Evolutionary conservation across 768 basidiomycete species (phyloP).

Genomic region (Boletus reticuloceps): DNA sequence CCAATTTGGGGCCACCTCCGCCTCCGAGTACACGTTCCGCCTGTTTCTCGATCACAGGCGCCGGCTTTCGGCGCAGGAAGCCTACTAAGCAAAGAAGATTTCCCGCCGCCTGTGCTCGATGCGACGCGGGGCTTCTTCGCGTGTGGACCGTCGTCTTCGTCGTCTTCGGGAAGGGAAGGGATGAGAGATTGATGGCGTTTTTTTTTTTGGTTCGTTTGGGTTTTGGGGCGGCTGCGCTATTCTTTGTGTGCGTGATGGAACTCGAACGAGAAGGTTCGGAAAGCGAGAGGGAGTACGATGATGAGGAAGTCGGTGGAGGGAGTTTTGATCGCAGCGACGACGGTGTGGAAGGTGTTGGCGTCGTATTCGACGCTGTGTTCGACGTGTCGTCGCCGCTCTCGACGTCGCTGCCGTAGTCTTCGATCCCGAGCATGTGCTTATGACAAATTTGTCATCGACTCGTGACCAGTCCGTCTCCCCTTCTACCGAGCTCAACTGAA

Average conservation of each 20-base stretch:
- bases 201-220: slow-evolving; percentile 44
- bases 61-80: slow-evolving; percentile 67
- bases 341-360: slow-evolving; percentile 2
- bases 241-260: not conserved
- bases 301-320: slow-evolving; percentile 26
- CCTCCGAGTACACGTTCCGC: no score
- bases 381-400: slow-evolving; percentile 50
- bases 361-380: not conserved
- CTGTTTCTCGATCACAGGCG: slow-evolving; percentile 34
- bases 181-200: slow-evolving; percentile 38
- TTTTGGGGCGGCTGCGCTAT: slow-evolving; percentile 22
- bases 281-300: slow-evolving; percentile 27
- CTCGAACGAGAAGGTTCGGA: slow-evolving; percentile 22
- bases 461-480: no score
- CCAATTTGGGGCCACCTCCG: slow-evolving; percentile 58
- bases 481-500: no score
- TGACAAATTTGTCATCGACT: no score
- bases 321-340: slow-evolving; percentile 20
- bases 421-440: slow-evolving; percentile 76
- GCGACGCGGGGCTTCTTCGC: slow-evolving; percentile 58
- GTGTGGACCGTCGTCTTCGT: slow-evolving; percentile 49
- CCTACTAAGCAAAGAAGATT: slow-evolving; percentile 67
- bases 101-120: slow-evolving; percentile 47
- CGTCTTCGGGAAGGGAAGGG: slow-evolving; percentile 33
- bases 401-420: slow-evolving; percentile 73